phyloP scores from a whole-genome alignment of 768 basidiomycete genomes.

The Boletus reticuloceps region DNA sequence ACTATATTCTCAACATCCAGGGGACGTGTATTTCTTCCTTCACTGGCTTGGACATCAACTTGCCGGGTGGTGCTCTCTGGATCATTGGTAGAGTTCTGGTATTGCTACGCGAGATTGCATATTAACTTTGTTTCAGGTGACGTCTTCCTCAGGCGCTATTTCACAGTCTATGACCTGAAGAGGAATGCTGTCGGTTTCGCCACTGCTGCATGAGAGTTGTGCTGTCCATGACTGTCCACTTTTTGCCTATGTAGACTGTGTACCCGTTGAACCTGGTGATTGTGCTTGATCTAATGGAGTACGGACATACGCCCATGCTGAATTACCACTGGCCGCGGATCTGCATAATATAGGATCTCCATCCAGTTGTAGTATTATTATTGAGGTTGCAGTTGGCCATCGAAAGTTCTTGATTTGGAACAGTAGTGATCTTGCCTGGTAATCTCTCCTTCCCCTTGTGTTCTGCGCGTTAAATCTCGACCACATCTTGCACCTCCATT shows the following conservation, averaged over 20 bases:
- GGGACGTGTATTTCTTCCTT: constrained; percentile 95
- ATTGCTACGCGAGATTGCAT: not conserved
- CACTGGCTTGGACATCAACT: constrained; percentile 85
- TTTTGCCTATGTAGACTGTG: not conserved
- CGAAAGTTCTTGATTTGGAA: too few species aligned
- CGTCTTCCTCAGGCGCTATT: constrained; percentile 89
- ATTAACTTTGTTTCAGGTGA: constrained; percentile 49
- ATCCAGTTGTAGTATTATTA: too few species aligned
- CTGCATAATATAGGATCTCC: not conserved
- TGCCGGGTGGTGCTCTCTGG: constrained; percentile 81
- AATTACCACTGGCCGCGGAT: not conserved
- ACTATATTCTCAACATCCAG: constrained; percentile 89
- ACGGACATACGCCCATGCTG: not conserved
- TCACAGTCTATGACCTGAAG: constrained; percentile 84
- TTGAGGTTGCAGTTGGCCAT: too few species aligned
- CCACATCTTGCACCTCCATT: not conserved
- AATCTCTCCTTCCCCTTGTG: too few species aligned
- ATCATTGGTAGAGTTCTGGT: constrained; percentile 64
- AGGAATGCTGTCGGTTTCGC: constrained; percentile 86
- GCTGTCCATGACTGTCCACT: not conserved
- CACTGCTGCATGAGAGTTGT: constrained; percentile 29
- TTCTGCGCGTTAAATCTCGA: not conserved
- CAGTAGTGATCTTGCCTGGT: too few species aligned
- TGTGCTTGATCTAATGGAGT: constrained; percentile 14
- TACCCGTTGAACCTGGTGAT: not conserved